phyloP scores from a whole-genome alignment of 169 alveolate genomes.

The Plasmodium gallinaceum region DNA sequence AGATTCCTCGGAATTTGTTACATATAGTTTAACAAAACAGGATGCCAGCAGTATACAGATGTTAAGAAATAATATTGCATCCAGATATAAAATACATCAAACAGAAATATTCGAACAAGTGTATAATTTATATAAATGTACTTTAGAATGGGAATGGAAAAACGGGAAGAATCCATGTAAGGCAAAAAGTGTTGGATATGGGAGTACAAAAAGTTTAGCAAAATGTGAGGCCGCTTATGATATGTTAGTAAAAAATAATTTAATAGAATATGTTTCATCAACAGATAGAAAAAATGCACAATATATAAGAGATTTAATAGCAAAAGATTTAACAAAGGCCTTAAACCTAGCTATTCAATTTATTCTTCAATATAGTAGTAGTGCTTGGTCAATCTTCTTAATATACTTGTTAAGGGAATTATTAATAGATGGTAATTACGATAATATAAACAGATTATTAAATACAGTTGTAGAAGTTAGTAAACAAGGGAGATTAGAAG shows the following conservation, averaged over 20 bases:
- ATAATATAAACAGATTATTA: slow-evolving; percentile 50
- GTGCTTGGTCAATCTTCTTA: slow-evolving; percentile 72
- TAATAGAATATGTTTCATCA: slow-evolving; percentile 67
- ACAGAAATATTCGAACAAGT: slow-evolving; percentile 72
- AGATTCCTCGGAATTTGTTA: slow-evolving; percentile 47
- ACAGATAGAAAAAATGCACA: slow-evolving; percentile 76
- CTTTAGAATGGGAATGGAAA: slow-evolving; percentile 77
- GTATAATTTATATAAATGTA: slow-evolving; percentile 67
- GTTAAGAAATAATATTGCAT: slow-evolving; percentile 74
- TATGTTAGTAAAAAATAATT: slow-evolving; percentile 70
- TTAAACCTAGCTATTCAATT: slow-evolving; percentile 60
- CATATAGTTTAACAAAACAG: slow-evolving; percentile 64
- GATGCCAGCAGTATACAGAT: slow-evolving; percentile 72
- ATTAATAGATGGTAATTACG: slow-evolving; percentile 72
- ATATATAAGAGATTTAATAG: slow-evolving; percentile 67
- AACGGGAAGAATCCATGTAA: slow-evolving; percentile 65
- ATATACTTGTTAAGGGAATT: slow-evolving; percentile 53
- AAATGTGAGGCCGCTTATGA: slow-evolving; percentile 77
- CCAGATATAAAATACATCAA: slow-evolving; percentile 73
- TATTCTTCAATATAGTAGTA: slow-evolving; percentile 73
- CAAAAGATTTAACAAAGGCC: slow-evolving; percentile 62
- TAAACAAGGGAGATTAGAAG: slow-evolving; percentile 61
- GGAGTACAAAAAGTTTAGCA: slow-evolving; percentile 71
- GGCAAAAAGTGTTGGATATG: slow-evolving; percentile 76
- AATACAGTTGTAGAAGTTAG: slow-evolving; percentile 69